phyloP scores from a whole-genome alignment of 352 stramenopile genomes.

The Pythium dissimile region DNA sequence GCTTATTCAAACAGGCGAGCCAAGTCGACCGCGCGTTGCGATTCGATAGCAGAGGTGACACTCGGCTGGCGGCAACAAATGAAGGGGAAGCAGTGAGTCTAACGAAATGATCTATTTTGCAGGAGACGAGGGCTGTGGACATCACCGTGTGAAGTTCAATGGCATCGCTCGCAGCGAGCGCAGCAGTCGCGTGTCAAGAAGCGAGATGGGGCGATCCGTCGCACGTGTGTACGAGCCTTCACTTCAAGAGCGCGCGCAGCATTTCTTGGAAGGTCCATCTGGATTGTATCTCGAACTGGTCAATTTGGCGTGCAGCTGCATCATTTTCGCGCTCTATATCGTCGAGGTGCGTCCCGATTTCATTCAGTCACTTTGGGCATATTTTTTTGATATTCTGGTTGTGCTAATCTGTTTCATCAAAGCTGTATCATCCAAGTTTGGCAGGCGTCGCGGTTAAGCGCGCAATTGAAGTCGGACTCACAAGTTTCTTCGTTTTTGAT shows the following conservation, averaged over 20 bases:
- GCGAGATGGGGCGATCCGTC: constrained; percentile 25
- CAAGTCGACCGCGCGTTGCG: constrained; percentile 11
- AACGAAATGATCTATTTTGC: background rate
- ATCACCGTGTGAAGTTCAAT: constrained; percentile 24
- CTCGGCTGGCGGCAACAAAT: background rate
- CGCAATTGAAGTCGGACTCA: constrained; percentile 40
- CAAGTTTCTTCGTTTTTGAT: constrained; percentile 61
- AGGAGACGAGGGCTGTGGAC: background rate
- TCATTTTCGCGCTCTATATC: constrained; percentile 62
- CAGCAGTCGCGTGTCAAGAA: constrained; percentile 21
- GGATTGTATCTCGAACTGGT: constrained; percentile 50
- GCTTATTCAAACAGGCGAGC: constrained; percentile 7
- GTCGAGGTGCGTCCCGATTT: constrained; percentile 49
- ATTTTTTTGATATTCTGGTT: too few species aligned
- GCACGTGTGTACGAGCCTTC: constrained; percentile 46
- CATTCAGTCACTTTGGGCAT: too few species aligned
- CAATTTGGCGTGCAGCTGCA: constrained; percentile 56
- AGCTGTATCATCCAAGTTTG: constrained; percentile 43
- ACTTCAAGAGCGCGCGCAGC: constrained; percentile 36
- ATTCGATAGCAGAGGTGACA: constrained; percentile 4
- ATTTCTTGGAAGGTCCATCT: constrained; percentile 27
- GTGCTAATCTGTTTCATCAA: constrained; percentile 1
- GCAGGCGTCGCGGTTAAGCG: constrained; percentile 9
- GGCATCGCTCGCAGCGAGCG: constrained; percentile 17
- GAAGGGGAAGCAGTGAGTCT: too few species aligned